Conservation (phyloP, 495 filamentous ascomycete genomes). For the Gamarada debralockiae region DNA sequence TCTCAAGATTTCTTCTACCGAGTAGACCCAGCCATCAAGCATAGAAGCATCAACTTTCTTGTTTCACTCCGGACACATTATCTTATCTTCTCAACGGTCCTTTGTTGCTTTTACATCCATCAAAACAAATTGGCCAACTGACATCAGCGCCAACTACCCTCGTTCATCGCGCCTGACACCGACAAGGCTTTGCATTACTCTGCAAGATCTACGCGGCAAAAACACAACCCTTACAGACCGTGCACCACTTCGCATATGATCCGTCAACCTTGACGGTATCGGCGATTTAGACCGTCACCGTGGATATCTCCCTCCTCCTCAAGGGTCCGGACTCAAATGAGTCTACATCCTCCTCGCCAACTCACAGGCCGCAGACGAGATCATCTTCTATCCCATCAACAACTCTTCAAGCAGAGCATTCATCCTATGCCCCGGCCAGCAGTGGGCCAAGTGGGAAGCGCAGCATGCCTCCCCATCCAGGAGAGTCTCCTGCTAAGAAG, state of each 20-base stretch:
- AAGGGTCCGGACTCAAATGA: slow-evolving; percentile 80
- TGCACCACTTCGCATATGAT: slow-evolving; percentile 23
- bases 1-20: slow-evolving; percentile 25
- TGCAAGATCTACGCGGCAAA: slow-evolving; percentile 8
- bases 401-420: slow-evolving; percentile 19
- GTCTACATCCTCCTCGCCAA: slow-evolving; percentile 39
- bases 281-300: slow-evolving; percentile 55
- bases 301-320: slow-evolving; percentile 86
- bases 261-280: slow-evolving; percentile 28
- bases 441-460: slow-evolving; percentile 21
- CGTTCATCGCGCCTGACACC: slow-evolving; percentile 7
- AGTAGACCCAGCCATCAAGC: slow-evolving; percentile 17
- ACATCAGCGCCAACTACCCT: slow-evolving; percentile 11
- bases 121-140: neutral
- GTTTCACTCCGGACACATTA: slow-evolving; percentile 20
- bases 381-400: slow-evolving; percentile 42
- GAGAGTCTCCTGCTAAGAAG: slow-evolving; percentile 83
- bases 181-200: slow-evolving; percentile 16
- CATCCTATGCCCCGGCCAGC: slow-evolving; percentile 16
- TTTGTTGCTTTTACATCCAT: slow-evolving; percentile 9
- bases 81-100: slow-evolving; percentile 15
- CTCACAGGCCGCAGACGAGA: slow-evolving; percentile 46
- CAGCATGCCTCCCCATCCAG: slow-evolving; percentile 42
- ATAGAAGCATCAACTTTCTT: slow-evolving; percentile 12
- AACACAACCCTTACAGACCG: slow-evolving; percentile 12